Evolutionary conservation across 1,284 basidiomycete species (phyloP), one percentile per base, ranked within the genome.

Genomic region (Moniliophthora roreri): DNA sequence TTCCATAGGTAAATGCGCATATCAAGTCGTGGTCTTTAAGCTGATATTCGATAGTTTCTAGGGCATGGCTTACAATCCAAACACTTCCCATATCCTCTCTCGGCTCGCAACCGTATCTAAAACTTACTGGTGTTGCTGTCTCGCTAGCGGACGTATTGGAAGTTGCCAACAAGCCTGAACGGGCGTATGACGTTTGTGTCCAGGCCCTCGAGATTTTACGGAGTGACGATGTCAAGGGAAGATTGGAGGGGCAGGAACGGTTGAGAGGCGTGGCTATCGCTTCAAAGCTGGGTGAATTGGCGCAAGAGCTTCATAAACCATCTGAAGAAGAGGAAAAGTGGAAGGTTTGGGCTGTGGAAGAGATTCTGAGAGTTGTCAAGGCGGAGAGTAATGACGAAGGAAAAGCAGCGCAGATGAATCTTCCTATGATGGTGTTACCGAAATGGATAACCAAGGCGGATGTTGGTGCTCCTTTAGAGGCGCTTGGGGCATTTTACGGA

Each of bases 91-190:
- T 79, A 24, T 73, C 77, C 1, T 60, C 62, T 4, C 78, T 89
- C 58, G 71, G 74, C 1, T 56, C 73, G 0, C 71, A 82, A 9
- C 81, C 86, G 0, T 78, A 84, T 54, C 75, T 90, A 55, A 91
- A 89, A 66, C 70, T 83, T 2, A 83, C 86, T 0, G 89, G 89
- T 1, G 81, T 91, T n/a, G 84, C 81, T 1, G 76, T 87, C 18
- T 70, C 77, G 4, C 73, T 90, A 40, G 85, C 81, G 2, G 81
- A 82, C 42, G 78, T 86, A 0, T 70, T 85, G 13, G 85, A 89
- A 59, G 67, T 70, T 11, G 66, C 72, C 6, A 67, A 75, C 8
- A 72, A 76, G 21, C 67, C 66, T 0, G 66, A 75, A 26, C 69
- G 69, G 5, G 87, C 89, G 0, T 87, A 82, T 59, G 71, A 76